Evolutionary conservation across 805 yeast species (phyloP), one percentile per base, ranked within the genome.

Genomic region (Priceomyces melissophilus): DNA sequence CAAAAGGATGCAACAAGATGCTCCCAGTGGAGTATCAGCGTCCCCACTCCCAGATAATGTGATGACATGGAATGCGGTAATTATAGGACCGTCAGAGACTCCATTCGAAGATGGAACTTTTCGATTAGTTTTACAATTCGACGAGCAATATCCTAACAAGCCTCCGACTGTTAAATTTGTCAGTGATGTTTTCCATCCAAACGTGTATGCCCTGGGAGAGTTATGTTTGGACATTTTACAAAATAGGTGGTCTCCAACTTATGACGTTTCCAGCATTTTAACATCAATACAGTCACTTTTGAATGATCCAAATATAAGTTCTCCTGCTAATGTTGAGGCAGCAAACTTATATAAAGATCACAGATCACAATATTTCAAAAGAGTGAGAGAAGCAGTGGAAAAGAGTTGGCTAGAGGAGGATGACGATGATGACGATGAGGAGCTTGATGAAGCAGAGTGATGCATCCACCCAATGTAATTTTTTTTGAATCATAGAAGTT

Each of bases 71-170:
- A 93, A 93, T 63, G 99, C 97, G 0, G 96, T 93, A 44, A 93
- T 93, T 47, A 90, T 93, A 42, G 99, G 99, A 0, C 99, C 99
- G 1, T 82, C 91, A 17, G 97, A 89, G 49, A 93, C 99, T 0
- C 98, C 99, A 3, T 93, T 88, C 59, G 99, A 93, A 62, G 99
- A 93, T 58, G 99, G 99, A 10, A 93, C 98, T 0, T 93, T 93
- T 65, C 76, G 95, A 44, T 71, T 93, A 45, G 75, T 81, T 40
- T 64, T 93, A 51, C 91, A 87, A 53, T 93, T 93, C 60, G 96
- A 89, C 60, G 99, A 93, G 67, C 96, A 89, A 58, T 93, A 93
- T 57, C 99, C 99, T 3, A 90, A 91, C 56, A 93, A 93, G 57
- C 98, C 99, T 15, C 99, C 99, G 2, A 72, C 77, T 42, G 99